A percentile compares a stretch with the other conserved stretches of the same genome.
Conservation (phyloP, 768 basidiomycete genomes). For the Mrakia blollopis region DNA sequence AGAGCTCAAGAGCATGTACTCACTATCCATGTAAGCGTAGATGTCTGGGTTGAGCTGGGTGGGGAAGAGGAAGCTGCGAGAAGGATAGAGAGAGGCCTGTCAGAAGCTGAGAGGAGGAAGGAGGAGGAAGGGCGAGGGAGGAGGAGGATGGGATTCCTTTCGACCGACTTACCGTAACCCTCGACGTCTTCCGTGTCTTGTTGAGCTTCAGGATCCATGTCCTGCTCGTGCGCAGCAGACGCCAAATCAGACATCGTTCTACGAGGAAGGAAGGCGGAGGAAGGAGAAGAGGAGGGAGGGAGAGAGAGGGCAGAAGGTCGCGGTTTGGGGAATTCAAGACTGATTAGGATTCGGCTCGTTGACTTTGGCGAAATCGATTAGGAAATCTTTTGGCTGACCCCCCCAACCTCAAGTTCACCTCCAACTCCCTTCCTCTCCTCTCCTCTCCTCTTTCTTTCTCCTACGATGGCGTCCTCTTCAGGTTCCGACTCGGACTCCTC, state of each 20-base stretch:
- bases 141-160: not conserved
- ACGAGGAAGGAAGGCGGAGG: not conserved
- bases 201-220: slow-evolving; percentile 11
- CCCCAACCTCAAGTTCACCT: not conserved
- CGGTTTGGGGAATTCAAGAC: not conserved
- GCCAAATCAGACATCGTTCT: not conserved
- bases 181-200: slow-evolving; percentile 9
- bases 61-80: slow-evolving; percentile 31
- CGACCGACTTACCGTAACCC: slow-evolving; percentile 1
- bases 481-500: slow-evolving; percentile 23
- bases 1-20: not conserved
- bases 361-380: not conserved
- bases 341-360: not conserved
- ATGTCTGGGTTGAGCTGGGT: slow-evolving; percentile 27
- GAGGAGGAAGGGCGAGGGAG: too few species aligned
- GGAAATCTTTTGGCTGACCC: not conserved
- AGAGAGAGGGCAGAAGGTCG: not conserved
- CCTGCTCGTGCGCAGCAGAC: not conserved
- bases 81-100: not conserved
- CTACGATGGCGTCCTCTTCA: not conserved
- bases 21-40: slow-evolving; percentile 32
- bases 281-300: not conserved
- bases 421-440: not conserved
- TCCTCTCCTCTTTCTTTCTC: not conserved
- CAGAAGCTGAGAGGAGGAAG: not conserved